Evolutionary conservation across 2,329 filamentous ascomycete species (phyloP), one percentile per base, ranked within the genome.

Genomic region (Chaetomium sp.): DNA sequence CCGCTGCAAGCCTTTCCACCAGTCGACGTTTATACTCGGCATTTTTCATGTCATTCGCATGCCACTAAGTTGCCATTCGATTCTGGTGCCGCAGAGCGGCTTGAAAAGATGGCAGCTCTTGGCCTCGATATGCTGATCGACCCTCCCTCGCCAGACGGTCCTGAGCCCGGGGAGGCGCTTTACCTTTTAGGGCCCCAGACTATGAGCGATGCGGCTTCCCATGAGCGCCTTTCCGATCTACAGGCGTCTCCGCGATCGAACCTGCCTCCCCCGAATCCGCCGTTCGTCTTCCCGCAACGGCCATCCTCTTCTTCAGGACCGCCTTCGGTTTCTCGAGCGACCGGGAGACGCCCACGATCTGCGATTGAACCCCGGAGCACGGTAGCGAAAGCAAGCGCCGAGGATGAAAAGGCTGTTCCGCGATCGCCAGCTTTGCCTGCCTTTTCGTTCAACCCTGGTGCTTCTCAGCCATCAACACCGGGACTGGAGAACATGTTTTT

Each of bases 261-360:
- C 27, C 70, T 76, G 29, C 83, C 84, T 60, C 80, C 79, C 58
- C 86, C 87, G 55, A 90, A 90, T 60, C 87, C 88, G 33, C 83
- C 82, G 6, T 90, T 90, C 71, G 81, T 87, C 64, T 90, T 90
- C 70, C 88, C 87, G 1, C 76, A 80, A 25, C 76, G 78, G 54
- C 76, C 81, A 8, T 74, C 82, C 1, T 78, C 83, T 7, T 77
- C 79, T 23, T 81, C 82, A 1, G 79, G 81, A 3, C 79, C 82
- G 2, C 78, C 80, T 3, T 79, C 81, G 0, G 79, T 79, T 53
- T 81, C 84, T 9, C 78, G 84, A 66, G 75, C 81, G 0, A 79
- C 78, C 2, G 80, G 80, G 47, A 80, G 82, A 70, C 80, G 85
- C 50, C 83, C 83, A 61, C 78, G 80, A 70, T 87, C 85, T 1